Conservation (phyloP, 2,329 filamentous ascomycete species). For the Pleurostoma richardsiae region DNA sequence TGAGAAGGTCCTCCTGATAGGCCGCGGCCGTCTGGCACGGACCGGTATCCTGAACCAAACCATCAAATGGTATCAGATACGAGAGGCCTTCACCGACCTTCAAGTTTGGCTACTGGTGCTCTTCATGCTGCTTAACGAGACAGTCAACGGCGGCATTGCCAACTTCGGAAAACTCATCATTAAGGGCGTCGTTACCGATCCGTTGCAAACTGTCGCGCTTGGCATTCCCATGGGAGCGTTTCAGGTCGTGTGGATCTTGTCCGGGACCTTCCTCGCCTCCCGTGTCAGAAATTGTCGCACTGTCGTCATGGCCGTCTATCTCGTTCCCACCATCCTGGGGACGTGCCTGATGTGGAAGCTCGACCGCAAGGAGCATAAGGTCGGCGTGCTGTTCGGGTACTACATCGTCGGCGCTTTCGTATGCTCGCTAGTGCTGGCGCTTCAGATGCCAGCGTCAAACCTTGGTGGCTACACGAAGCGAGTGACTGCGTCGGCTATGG, state of each 20-base stretch:
- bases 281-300: conserved; percentile 45
- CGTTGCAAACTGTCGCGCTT: conserved; percentile 41
- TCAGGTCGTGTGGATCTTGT: conserved; percentile 47
- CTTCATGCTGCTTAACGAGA: conserved; percentile 45
- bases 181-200: conserved; percentile 37
- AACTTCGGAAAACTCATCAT: conserved; percentile 53
- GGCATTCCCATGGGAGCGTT: conserved; percentile 51
- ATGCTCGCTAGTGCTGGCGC: conserved; percentile 43
- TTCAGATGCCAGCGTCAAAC: conserved; percentile 46
- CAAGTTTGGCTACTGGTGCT: conserved; percentile 39
- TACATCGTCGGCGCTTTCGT: conserved; percentile 46
- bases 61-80: conserved; percentile 42
- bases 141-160: conserved; percentile 46
- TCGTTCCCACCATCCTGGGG: conserved; percentile 46
- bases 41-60: conserved; percentile 40
- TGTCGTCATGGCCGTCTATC: conserved; percentile 44
- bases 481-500: conserved; percentile 36
- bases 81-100: conserved; percentile 36
- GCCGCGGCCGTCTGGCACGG: conserved; percentile 25
- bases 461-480: conserved; percentile 43
- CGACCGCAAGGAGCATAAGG: conserved; percentile 26
- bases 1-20: conserved; percentile 36
- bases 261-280: conserved; percentile 45
- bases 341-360: conserved; percentile 46
- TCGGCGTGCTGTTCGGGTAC: conserved; percentile 45